Evolutionary conservation across 768 basidiomycete species (phyloP).

Genomic region (Pulveroboletus sp.): DNA sequence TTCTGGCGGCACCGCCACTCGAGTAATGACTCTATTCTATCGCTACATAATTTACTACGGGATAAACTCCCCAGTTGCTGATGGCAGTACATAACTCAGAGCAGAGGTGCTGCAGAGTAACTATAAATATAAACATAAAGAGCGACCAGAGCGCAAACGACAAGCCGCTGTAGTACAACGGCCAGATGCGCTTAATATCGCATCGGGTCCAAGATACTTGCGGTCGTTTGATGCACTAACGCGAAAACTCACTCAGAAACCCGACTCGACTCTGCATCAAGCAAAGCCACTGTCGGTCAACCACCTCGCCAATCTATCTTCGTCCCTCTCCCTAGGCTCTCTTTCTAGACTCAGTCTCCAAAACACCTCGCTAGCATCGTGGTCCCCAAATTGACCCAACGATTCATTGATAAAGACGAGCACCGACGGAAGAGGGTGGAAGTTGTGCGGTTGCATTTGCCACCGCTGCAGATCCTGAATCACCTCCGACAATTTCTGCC

Average conservation of each 20-base stretch:
- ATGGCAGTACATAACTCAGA: too few species aligned
- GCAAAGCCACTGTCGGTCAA: constrained; percentile 38
- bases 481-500: constrained; percentile 49
- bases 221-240: neutral
- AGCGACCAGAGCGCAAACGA: neutral
- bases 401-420: constrained; percentile 40
- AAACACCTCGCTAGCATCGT: constrained; percentile 31
- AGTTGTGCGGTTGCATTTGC: constrained; percentile 52
- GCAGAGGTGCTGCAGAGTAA: neutral
- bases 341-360: constrained; percentile 46
- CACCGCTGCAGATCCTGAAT: constrained; percentile 55
- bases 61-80: too few species aligned
- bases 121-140: constrained; percentile 12
- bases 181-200: neutral
- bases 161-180: neutral
- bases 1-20: too few species aligned
- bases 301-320: constrained; percentile 42
- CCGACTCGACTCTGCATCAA: constrained; percentile 8
- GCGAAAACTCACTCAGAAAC: neutral
- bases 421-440: constrained; percentile 41
- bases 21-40: too few species aligned
- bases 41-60: too few species aligned
- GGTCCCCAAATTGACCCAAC: constrained; percentile 33
- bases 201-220: constrained; percentile 3
- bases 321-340: constrained; percentile 54